Percentiles rank a stretch among this genome's conserved stretches.
Evolutionary conservation across 2,329 filamentous ascomycete species (phyloP).

Genomic region (Talaromyces sp.): DNA sequence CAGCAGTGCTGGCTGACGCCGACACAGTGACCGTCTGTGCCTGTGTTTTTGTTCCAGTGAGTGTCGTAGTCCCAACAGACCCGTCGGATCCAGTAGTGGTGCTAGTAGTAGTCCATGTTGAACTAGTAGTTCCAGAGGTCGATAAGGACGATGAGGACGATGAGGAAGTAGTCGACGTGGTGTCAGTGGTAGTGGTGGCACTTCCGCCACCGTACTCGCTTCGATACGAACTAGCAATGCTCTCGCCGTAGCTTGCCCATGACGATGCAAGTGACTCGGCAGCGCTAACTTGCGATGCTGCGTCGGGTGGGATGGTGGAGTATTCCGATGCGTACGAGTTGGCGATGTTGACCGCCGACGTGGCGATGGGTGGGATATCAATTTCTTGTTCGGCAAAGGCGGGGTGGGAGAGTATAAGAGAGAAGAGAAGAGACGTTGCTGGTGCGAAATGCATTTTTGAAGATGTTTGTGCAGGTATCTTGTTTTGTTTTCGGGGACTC

Average conservation of each 20-base stretch:
- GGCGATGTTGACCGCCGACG: slow-evolving; percentile 7
- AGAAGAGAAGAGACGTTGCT: neutral
- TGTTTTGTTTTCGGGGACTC: neutral
- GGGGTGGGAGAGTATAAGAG: neutral
- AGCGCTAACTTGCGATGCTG: slow-evolving; percentile 5
- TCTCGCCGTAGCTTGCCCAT: slow-evolving; percentile 4
- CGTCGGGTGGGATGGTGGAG: slow-evolving; percentile 9
- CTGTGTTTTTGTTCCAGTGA: neutral
- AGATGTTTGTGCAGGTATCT: neutral
- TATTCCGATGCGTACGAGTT: slow-evolving; percentile 12
- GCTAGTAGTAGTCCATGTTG: neutral
- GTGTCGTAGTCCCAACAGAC: neutral
- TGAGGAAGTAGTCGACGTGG: neutral
- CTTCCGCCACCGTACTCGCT: slow-evolving; percentile 6
- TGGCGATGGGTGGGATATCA: slow-evolving; percentile 6
- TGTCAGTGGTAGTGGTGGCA: neutral
- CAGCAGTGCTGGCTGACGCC: slow-evolving; percentile 5
- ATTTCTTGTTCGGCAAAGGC: neutral
- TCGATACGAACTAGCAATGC: slow-evolving; percentile 8
- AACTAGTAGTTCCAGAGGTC: neutral
- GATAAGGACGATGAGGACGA: neutral
- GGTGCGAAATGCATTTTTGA: neutral
- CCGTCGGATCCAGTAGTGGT: neutral
- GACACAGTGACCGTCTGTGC: neutral
- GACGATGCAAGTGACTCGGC: slow-evolving; percentile 11